Percentiles rank a stretch among this genome's conserved stretches.
Evolutionary conservation across 768 basidiomycete genomes (phyloP).

Genomic region (Xerocomus brunneocitrinus): DNA sequence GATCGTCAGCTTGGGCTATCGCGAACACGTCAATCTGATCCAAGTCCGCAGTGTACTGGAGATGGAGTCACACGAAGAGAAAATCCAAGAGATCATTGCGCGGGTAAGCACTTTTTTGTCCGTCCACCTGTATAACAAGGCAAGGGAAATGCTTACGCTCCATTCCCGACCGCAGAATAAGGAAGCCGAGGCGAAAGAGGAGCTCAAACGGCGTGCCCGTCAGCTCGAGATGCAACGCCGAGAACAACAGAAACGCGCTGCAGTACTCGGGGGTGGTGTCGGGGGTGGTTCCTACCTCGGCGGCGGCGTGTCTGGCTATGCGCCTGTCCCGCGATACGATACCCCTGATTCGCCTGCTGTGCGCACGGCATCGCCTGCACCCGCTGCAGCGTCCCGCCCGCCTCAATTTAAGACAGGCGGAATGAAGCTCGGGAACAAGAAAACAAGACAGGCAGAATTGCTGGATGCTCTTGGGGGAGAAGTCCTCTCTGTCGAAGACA

Average conservation of each 20-base stretch:
- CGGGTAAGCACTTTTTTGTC: constrained; percentile 49
- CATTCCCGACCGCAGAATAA: constrained; percentile 63
- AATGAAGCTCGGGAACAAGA: constrained; percentile 96
- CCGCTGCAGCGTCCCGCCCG: constrained; percentile 47
- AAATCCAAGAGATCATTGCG: constrained; percentile 97
- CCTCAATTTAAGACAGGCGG: constrained; percentile 91
- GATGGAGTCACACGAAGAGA: constrained; percentile 91
- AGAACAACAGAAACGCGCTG: constrained; percentile 82
- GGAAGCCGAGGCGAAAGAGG: constrained; percentile 98
- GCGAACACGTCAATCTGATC: constrained; percentile 72
- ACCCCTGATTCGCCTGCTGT: constrained; percentile 48
- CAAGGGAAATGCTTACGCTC: not conserved
- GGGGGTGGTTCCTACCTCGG: constrained; percentile 58
- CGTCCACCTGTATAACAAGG: not conserved
- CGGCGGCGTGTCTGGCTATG: constrained; percentile 66
- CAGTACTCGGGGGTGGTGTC: constrained; percentile 38
- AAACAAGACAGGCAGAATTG: constrained; percentile 83
- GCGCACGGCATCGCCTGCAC: constrained; percentile 39
- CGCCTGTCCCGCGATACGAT: constrained; percentile 69
- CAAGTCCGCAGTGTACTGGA: constrained; percentile 76
- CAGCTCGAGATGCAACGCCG: constrained; percentile 94
- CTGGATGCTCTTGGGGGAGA: constrained; percentile 85
- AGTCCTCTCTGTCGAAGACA: constrained; percentile 49
- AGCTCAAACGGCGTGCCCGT: constrained; percentile 95
- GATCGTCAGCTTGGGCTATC: constrained; percentile 85